Conservation (phyloP, 805 yeast genomes). For the Lachancea sp. region DNA sequence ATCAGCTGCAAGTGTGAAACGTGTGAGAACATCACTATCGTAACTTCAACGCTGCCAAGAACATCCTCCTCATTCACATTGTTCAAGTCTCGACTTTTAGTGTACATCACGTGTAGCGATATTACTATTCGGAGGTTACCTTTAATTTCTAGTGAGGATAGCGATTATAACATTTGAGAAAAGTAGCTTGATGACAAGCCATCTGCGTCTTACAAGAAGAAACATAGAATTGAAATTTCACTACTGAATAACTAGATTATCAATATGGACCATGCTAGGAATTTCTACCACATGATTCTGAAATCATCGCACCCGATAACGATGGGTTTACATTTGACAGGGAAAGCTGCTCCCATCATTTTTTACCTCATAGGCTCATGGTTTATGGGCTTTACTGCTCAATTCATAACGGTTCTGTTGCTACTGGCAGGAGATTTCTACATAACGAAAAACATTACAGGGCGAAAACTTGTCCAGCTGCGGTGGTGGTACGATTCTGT, state of each 20-base stretch:
- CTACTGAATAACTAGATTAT: background rate
- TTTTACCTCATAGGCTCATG: conserved; percentile 30
- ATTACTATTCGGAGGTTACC: too few species aligned
- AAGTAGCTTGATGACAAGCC: too few species aligned
- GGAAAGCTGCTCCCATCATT: conserved; percentile 30
- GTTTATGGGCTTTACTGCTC: conserved; percentile 32
- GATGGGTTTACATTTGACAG: conserved; percentile 27
- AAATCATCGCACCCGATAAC: conserved; percentile 32
- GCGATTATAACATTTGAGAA: too few species aligned
- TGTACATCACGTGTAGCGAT: too few species aligned
- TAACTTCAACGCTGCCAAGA: too few species aligned
- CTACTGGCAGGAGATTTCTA: conserved; percentile 86
- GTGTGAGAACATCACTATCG: too few species aligned
- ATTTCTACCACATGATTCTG: conserved; percentile 31
- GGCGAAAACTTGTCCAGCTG: conserved; percentile 82
- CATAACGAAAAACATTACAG: conserved; percentile 87
- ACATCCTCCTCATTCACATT: too few species aligned
- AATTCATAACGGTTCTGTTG: conserved; percentile 72
- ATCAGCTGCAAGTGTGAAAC: too few species aligned
- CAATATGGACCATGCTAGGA: conserved; percentile 28
- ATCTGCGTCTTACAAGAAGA: too few species aligned
- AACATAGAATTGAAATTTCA: background rate
- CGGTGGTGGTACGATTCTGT: conserved; percentile 94
- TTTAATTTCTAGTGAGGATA: too few species aligned
- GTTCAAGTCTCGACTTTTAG: too few species aligned